A percentile compares a stretch with the other conserved stretches of the same genome.
These are phyloP conservation scores for Mucor plumbeus DNA, from an alignment of 371 early-diverging fungal species.

Conservation along the genomic window DNA sequence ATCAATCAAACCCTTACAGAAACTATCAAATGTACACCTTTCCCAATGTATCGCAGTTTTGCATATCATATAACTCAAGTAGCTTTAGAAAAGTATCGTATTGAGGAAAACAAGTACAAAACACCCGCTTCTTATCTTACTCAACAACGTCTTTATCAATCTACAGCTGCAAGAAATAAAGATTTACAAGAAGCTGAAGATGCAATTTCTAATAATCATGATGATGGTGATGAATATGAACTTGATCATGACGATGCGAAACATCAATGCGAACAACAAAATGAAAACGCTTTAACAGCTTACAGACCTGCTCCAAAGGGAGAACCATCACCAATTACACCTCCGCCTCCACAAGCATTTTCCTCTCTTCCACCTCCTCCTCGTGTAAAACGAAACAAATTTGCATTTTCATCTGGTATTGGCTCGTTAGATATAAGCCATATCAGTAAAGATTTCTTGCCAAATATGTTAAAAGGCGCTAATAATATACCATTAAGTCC, in stretches of 20 bases:
- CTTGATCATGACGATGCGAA: background rate
- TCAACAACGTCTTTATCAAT: constrained; percentile 23
- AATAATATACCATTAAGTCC: background rate
- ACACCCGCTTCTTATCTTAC: background rate
- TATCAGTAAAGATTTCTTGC: constrained; percentile 19
- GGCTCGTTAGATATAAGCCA: constrained; percentile 15
- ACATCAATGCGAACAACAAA: background rate
- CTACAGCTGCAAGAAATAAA: constrained; percentile 8
- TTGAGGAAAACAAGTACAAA: constrained; percentile 7
- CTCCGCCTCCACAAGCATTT: background rate
- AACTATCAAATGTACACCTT: constrained; percentile 41
- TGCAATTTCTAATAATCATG: background rate
- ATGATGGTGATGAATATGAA: background rate
- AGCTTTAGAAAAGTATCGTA: constrained; percentile 29
- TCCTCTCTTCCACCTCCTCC: constrained; percentile 33
- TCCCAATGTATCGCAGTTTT: constrained; percentile 37
- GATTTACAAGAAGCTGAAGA: background rate
- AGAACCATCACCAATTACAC: background rate
- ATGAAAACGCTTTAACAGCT: background rate
- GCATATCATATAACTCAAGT: constrained; percentile 32
- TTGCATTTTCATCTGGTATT: constrained; percentile 17
- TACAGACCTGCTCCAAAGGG: background rate
- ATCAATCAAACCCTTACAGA: constrained; percentile 42
- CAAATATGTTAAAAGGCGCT: constrained; percentile 18
- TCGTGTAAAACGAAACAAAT: constrained; percentile 32